phyloP scores from a whole-genome alignment of 73 alveolate genomes.

The Symbiodinium natans region DNA sequence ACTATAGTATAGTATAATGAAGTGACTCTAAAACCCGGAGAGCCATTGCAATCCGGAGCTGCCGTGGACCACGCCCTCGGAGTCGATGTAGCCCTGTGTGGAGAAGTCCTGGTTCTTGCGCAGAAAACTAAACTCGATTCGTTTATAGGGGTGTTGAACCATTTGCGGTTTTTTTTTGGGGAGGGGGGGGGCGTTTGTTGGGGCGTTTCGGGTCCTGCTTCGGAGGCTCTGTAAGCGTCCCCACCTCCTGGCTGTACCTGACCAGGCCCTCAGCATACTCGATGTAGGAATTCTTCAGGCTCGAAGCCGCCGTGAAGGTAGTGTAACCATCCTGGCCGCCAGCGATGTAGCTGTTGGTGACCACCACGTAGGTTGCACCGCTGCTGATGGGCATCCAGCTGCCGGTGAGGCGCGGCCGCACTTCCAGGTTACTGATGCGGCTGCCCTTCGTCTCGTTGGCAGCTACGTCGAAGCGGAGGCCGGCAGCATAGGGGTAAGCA shows the following conservation, averaged over 20 bases:
- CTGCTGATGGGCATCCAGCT: neutral
- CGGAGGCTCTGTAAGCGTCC: conserved; percentile 7
- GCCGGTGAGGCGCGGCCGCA: neutral
- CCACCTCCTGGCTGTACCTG: neutral
- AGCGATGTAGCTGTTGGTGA: conserved; percentile 30
- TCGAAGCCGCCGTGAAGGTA: conserved; percentile 16
- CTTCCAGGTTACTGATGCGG: neutral
- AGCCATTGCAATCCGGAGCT: no score
- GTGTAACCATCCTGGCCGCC: conserved; percentile 24
- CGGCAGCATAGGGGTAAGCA: neutral
- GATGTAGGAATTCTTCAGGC: neutral
- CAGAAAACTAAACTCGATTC: no score
- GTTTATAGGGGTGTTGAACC: no score
- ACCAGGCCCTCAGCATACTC: conserved; percentile 34
- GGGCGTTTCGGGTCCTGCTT: no score
- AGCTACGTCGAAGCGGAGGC: neutral
- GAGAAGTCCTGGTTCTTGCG: neutral
- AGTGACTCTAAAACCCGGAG: neutral
- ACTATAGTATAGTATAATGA: no score
- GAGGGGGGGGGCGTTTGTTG: no score
- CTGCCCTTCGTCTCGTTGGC: neutral
- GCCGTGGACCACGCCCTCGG: neutral
- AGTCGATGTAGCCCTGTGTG: neutral
- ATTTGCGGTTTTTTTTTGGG: no score
- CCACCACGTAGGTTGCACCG: neutral